These are phyloP conservation scores for Xylaria intraflava DNA, from an alignment of 495 filamentous ascomycete species.

Conservation along the genomic window DNA sequence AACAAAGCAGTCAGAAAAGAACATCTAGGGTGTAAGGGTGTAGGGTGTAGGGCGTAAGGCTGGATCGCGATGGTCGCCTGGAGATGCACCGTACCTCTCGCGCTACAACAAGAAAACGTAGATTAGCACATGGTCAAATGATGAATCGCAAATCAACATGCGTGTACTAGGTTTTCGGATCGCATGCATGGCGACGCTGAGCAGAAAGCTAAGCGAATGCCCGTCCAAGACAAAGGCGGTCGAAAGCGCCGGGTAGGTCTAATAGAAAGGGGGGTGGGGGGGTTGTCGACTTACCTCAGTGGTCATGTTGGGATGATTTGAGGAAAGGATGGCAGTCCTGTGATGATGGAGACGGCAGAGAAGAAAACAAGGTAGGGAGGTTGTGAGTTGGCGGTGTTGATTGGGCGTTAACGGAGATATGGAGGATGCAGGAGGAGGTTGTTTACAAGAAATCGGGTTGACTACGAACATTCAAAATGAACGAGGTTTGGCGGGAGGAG, in stretches of 20 bases:
- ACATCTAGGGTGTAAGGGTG: not conserved
- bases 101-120: constrained; percentile 47
- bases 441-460: constrained; percentile 27
- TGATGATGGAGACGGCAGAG: constrained; percentile 22
- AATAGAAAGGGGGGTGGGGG: constrained; percentile 20
- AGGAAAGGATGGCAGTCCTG: constrained; percentile 12
- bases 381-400: constrained; percentile 20
- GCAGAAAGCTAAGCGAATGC: constrained; percentile 31
- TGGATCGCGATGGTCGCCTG: constrained; percentile 14
- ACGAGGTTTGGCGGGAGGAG: constrained; percentile 32
- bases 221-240: constrained; percentile 22
- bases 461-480: constrained; percentile 26
- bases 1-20: constrained; percentile 31
- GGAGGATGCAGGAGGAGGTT: constrained; percentile 20
- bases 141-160: constrained; percentile 6
- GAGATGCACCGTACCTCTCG: constrained; percentile 62
- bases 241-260: constrained; percentile 21
- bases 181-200: constrained; percentile 10
- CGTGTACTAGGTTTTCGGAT: not conserved
- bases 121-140: constrained; percentile 35
- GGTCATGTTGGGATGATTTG: constrained; percentile 48
- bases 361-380: constrained; percentile 19
- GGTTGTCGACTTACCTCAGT: constrained; percentile 54
- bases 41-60: constrained; percentile 6
- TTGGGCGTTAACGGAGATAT: constrained; percentile 8